phyloP scores from a whole-genome alignment of 2,329 filamentous ascomycete species.

The Epichloe bromicola region DNA sequence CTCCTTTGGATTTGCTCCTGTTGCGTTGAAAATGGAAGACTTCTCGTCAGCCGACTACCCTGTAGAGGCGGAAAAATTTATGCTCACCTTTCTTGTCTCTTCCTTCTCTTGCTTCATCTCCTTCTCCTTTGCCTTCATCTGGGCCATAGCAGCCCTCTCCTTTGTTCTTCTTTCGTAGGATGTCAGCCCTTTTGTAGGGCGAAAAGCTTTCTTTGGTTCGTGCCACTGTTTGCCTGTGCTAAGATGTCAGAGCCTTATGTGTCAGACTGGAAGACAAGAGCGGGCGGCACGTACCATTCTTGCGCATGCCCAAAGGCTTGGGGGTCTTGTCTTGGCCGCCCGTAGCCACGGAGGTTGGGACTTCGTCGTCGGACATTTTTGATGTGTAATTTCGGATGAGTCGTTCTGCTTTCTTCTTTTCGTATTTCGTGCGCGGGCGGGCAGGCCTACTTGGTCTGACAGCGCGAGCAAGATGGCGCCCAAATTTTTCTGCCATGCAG shows the following conservation, averaged over 20 bases:
- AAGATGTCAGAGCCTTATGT: constrained; percentile 6
- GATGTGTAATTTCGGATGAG: background rate
- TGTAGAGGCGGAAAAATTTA: background rate
- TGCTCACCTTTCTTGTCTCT: constrained; percentile 62
- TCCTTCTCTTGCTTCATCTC: constrained; percentile 96
- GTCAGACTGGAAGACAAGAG: background rate
- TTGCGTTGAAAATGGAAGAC: constrained; percentile 5
- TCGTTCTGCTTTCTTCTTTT: too few relatives aligned
- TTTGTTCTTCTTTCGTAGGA: constrained; percentile 67
- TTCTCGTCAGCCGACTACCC: background rate
- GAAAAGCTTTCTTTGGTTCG: constrained; percentile 67
- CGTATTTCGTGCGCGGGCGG: background rate
- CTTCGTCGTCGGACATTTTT: constrained; percentile 4
- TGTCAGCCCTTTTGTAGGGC: constrained; percentile 63
- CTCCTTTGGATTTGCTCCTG: constrained; percentile 67
- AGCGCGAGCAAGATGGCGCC: background rate
- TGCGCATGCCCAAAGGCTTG: constrained; percentile 54
- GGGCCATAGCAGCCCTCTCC: constrained; percentile 53
- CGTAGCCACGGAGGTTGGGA: background rate
- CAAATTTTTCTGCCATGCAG: constrained; percentile 3
- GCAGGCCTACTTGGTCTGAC: background rate
- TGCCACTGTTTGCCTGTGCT: constrained; percentile 88
- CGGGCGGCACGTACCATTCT: constrained; percentile 52
- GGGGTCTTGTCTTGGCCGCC: constrained; percentile 18
- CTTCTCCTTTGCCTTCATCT: constrained; percentile 86